Base-by-base conservation (phyloP, 352 stramenopile genomes). In the Aphanomyces invadans region DNA sequence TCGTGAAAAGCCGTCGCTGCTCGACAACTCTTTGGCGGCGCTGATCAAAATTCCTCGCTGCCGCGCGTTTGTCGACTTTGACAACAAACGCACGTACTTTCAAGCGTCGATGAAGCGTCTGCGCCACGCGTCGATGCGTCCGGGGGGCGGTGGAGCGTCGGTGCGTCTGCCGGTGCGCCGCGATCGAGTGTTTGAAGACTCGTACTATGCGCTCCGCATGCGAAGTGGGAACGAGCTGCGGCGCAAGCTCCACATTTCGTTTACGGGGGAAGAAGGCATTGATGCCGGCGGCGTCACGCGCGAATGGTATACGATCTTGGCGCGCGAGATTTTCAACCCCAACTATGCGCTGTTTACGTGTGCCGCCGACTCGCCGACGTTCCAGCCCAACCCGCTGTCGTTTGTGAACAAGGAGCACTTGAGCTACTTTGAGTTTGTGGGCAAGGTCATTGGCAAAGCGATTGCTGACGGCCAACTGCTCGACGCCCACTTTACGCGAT, bases 301-400 rank as follows among this genome's bases (percentile, higher is more conserved):
- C 49, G 97, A 99, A 81, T 99, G 98, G 80, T 98, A 99, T 76
- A 95, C 95, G 69, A 99, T 99, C 75, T 75, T 99, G 31, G 95
- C 97, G 2, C 97, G 98, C 69, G 97, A 99, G 76, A 99, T 99
- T 71, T 99, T 99, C 80, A 99, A 99, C 76, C 96, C 97, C 52
- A 99, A 99, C 74, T 99, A 99, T 77, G 96, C 97, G 61, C 76
- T 99, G 0, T 99, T 99, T 79, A 99, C 96, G 45, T 98, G 96
- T 21, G 97, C 96, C 3, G 96, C 97, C 25, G 97, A 99, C 79
- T 98, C 96, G 11, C 96, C 95, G 52, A 99, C 97, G 9, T 99
- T 99, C 77, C 97, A 99, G 74, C 97, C 97, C 4, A 99, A 99
- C 75, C 95, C 96, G 54, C 86, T 99, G 36, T 99, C 95, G 56